Evolutionary conservation across 192 early-diverging fungal species (phyloP), one percentile per base, ranked within the genome.

Genomic region (Entomortierella beljakovae): DNA sequence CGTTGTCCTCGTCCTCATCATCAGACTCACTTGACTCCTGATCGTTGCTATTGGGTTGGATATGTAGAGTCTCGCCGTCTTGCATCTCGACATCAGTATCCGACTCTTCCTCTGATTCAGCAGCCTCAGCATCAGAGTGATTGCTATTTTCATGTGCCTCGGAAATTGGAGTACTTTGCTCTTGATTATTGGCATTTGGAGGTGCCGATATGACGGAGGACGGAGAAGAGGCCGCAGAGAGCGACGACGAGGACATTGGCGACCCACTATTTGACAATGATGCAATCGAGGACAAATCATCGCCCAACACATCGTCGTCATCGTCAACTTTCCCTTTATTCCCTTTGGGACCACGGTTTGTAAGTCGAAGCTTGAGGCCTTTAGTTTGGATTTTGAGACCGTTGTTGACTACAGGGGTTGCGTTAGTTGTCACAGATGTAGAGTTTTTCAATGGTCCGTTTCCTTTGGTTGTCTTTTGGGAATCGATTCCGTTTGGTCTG

Each of bases 241-340:
- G 71, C 26, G 71, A 73, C 0, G 62, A 65, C 3, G 62, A 65
- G 5, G 72, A 76, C 34, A 66, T 6, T 5, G 72, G 72, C 6
- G 72, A 76, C 2, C 52, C 64, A 15, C 52, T 52, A 13, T 57
- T 20, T 4, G 71, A 74, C 31, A 74, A 31, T 0, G 72, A 76
- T 5, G 72, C 59, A 8, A 68, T 53, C 2, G 72, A 76, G 0
- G 72, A 76, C 28, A 76, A 65, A 2, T 76, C 72, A 18, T 66
- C 72, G 2, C 72, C 72, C 15, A 76, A 43, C 25, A 58, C 72
- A 31, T 76, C 72, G 33, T 76, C 72, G 18, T 71, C 70, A 7
- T 74, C 71, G 28, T 65, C 62, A 26, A 65, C 46, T 11, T 40
- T 49, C 20, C 37, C 58, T 26, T 55, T 70, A 31, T 33, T 29